Base-by-base conservation (phyloP, 805 yeast genomes). In the Candida insectorum region DNA sequence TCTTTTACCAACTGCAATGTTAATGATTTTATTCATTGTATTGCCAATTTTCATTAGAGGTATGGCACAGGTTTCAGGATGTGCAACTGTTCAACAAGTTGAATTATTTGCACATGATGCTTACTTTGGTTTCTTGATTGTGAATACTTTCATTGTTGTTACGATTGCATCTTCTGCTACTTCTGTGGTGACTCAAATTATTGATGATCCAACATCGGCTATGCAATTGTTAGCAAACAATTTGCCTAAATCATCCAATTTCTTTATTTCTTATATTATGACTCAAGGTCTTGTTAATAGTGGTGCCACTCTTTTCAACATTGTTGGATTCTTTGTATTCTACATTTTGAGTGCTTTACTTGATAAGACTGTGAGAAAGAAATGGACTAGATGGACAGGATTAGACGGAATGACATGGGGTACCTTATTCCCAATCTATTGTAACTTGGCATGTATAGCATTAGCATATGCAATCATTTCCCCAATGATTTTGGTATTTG, bases 41-140 rank as follows among this genome's bases (percentile, higher is more conserved):
- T 80, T 89, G 26, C 97, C 98, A 4, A 81, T 87, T 19, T 73
- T 87, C 47, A 83, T 93, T 46, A 77, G 85, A 49, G 71, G 69
- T 38, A 71, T 80, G 81, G 88, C 81, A 5, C 71, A 65, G 31
- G 44, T 79, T 11, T 49, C 79, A 1, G 89, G 91, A 17, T 57
- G 73, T 17, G 67, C 78, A 6, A 69, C 87, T 3, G 35, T 41
- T 11, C 87, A 80, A 53, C 58, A 62, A 9, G 66, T 81, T 27
- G 88, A 82, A 52, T 62, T 69, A 41, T 80, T 62, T 49, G 77
- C 86, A 4, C 89, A 83, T 52, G 75, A 73, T 34, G 67, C 84
- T 0, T 82, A 74, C 52, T 82, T 81, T 53, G 81, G 73, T 1
- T 83, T 81, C 58, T 81, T 78, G 56, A 78, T 81, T 31, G 68